Evolutionary conservation across 2,329 filamentous ascomycete genomes (phyloP).

Genomic region (Atkinsonella hypoxylon): DNA sequence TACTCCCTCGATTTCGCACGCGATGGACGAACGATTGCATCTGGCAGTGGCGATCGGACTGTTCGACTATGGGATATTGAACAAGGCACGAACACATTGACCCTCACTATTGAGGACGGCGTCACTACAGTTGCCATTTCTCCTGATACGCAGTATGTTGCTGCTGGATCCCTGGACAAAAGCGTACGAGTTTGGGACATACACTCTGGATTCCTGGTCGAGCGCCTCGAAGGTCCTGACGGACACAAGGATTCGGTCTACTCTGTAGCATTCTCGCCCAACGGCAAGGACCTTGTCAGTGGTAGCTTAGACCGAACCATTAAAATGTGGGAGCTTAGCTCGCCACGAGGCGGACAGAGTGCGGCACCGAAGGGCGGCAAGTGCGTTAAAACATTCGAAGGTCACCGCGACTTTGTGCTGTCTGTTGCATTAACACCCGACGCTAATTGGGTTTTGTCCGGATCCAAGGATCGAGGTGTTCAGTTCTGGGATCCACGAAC

Average conservation of each 20-base stretch:
- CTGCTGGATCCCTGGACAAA: conserved; percentile 92
- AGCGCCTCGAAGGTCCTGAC: conserved; percentile 82
- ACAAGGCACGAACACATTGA: conserved; percentile 67
- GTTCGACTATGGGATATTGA: conserved; percentile 96
- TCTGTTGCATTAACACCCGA: conserved; percentile 92
- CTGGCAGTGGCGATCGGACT: conserved; percentile 86
- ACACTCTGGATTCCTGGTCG: conserved; percentile 70
- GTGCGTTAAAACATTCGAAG: conserved; percentile 93
- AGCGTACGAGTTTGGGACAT: conserved; percentile 97
- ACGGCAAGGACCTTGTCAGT: conserved; percentile 83
- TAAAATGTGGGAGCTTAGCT: conserved; percentile 94
- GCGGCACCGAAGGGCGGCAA: conserved; percentile 71
- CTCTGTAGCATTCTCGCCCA: conserved; percentile 89
- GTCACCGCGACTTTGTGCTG: conserved; percentile 94
- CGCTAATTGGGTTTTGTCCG: conserved; percentile 89
- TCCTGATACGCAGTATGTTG: conserved; percentile 85
- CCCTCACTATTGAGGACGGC: conserved; percentile 86
- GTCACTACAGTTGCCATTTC: conserved; percentile 97
- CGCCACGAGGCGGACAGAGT: conserved; percentile 54
- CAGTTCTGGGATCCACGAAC: conserved; percentile 98
- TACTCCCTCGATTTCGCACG: conserved; percentile 93
- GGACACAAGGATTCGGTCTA: conserved; percentile 97
- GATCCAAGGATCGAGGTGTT: conserved; percentile 92
- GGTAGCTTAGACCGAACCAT: conserved; percentile 96
- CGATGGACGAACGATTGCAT: conserved; percentile 88